A percentile compares a stretch with the other conserved stretches of the same genome.
Conservation (phyloP, 2,329 filamentous ascomycete genomes). For the Cercospora sesami region DNA sequence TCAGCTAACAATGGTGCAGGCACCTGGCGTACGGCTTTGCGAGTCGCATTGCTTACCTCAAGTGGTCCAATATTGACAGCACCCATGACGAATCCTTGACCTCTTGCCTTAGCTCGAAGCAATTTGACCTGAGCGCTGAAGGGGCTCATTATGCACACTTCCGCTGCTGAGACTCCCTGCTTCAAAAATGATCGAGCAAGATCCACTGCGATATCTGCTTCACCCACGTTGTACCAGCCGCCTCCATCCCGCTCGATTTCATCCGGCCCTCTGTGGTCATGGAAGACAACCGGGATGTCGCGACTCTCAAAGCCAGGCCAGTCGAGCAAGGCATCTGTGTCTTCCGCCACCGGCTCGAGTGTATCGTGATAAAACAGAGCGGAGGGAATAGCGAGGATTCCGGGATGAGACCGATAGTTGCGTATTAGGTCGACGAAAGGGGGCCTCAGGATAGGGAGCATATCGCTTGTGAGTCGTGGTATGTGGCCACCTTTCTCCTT, state of each 20-base stretch:
- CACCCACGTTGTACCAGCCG: slow-evolving; percentile 32
- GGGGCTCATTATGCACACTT: slow-evolving; percentile 35
- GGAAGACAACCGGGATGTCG: slow-evolving; percentile 30
- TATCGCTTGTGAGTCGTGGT: slow-evolving; percentile 28
- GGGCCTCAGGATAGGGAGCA: slow-evolving; percentile 31
- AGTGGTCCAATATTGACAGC: slow-evolving; percentile 32
- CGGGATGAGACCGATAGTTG: slow-evolving; percentile 35
- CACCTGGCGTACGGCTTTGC: no score
- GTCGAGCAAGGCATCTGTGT: slow-evolving; percentile 24
- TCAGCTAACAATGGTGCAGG: no score
- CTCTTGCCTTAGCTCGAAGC: slow-evolving; percentile 26
- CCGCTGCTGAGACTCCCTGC: slow-evolving; percentile 18
- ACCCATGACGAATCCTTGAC: not conserved
- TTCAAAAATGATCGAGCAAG: slow-evolving; percentile 27
- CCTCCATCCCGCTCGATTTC: slow-evolving; percentile 34
- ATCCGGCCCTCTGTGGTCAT: slow-evolving; percentile 22
- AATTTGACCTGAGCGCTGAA: slow-evolving; percentile 33
- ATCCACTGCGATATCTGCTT: slow-evolving; percentile 27
- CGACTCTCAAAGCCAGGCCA: slow-evolving; percentile 29
- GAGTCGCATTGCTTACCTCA: no score
- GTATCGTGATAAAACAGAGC: slow-evolving; percentile 34
- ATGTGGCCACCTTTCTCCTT: slow-evolving; percentile 25
- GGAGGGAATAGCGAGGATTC: slow-evolving; percentile 31
- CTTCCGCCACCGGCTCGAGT: slow-evolving; percentile 27
- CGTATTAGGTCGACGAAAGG: slow-evolving; percentile 33